phyloP scores from a whole-genome alignment of 345 rosid genomes.

The Populus deltoides region DNA sequence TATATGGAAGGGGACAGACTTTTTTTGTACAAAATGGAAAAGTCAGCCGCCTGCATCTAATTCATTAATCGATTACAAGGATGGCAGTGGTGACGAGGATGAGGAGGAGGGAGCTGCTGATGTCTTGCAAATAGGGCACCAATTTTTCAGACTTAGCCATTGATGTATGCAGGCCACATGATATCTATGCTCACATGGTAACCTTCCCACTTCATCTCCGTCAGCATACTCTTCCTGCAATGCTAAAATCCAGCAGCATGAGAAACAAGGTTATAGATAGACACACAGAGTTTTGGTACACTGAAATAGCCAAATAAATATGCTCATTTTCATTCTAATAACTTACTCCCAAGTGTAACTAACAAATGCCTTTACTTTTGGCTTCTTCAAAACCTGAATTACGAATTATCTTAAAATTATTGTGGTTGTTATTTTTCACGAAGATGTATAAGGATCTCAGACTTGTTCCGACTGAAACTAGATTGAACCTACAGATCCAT shows the following conservation, averaged over 20 bases:
- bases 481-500: not conserved
- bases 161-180: conserved; percentile 63
- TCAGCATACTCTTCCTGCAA: conserved; percentile 76
- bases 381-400: not conserved
- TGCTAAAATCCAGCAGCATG: conserved; percentile 1
- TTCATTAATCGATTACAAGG: conserved; percentile 13
- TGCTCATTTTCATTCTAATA: not conserved
- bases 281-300: not conserved
- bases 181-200: conserved; percentile 73
- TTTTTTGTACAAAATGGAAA: conserved; percentile 35
- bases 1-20: conserved; percentile 3
- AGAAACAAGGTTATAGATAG: not conserved
- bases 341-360: not conserved
- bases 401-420: no score
- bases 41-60: conserved; percentile 15
- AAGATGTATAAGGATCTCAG: not conserved
- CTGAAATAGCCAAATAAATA: not conserved
- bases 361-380: not conserved
- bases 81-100: conserved; percentile 5
- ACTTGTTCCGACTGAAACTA: not conserved
- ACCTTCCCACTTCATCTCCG: conserved; percentile 76
- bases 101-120: conserved; percentile 46
- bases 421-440: not conserved
- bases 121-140: conserved; percentile 94
- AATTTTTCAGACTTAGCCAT: conserved; percentile 88